Evolutionary conservation across 768 basidiomycete species (phyloP).

Genomic region (Suillus tomentosus): DNA sequence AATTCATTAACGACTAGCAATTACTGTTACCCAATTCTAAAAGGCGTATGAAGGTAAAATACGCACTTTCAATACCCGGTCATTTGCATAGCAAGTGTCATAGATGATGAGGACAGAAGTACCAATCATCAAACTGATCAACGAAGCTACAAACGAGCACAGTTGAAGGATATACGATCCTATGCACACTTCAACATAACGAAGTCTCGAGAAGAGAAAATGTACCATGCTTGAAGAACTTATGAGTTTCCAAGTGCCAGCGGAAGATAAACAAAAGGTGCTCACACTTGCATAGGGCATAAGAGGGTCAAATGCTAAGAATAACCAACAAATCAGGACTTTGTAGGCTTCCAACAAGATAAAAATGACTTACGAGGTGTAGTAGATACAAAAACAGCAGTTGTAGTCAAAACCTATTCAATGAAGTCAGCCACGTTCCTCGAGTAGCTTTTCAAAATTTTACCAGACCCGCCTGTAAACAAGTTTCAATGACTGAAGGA

Average conservation of each 20-base stretch:
- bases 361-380: not conserved
- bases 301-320: not conserved
- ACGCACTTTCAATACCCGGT: not conserved
- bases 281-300: conserved; percentile 1
- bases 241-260: not conserved
- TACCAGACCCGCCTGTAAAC: not conserved
- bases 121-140: conserved; percentile 2
- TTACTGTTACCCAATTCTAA: not conserved
- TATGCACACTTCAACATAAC: not conserved
- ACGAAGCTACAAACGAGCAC: not conserved
- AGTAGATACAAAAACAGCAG: not conserved
- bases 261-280: not conserved
- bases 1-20: not conserved
- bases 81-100: not conserved
- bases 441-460: not conserved
- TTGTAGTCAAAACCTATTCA: conserved; percentile 1
- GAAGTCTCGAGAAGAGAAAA: not conserved
- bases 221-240: not conserved
- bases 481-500: not conserved
- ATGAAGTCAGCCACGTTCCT: not conserved
- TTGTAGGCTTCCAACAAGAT: not conserved
- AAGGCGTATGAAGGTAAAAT: not conserved
- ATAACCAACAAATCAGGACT: not conserved
- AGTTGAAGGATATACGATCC: conserved; percentile 3
- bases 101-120: conserved; percentile 7